These are phyloP conservation scores for Breviolum minutum DNA, from an alignment of 73 alveolate genomes.

Conservation along the genomic window DNA sequence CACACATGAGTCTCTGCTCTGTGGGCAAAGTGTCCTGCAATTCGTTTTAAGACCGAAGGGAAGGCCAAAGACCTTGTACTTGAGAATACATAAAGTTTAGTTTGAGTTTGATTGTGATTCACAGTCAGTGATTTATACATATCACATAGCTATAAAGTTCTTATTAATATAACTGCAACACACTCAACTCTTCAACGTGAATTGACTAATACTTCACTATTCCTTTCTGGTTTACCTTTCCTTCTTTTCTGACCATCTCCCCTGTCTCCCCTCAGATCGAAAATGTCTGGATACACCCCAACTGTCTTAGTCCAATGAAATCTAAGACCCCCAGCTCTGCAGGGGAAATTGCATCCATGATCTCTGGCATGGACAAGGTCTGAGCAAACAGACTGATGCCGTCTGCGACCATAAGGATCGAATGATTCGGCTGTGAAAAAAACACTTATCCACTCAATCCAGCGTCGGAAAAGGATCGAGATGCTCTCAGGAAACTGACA, in stretches of 20 bases:
- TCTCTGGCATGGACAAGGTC: constrained; percentile 60
- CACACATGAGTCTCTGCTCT: too few species aligned
- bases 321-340: constrained; percentile 22
- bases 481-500: too few species aligned
- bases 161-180: neutral
- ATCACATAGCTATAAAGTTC: too few species aligned
- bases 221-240: neutral
- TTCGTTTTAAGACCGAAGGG: too few species aligned
- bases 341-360: constrained; percentile 31
- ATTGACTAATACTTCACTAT: neutral
- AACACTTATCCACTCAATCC: too few species aligned
- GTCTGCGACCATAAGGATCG: neutral
- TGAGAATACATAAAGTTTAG: too few species aligned
- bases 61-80: too few species aligned
- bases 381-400: neutral
- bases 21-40: too few species aligned
- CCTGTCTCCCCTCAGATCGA: neutral
- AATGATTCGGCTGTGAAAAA: neutral
- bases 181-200: neutral
- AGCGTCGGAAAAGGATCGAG: too few species aligned
- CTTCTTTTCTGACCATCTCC: neutral
- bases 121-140: too few species aligned
- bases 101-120: too few species aligned
- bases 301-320: neutral
- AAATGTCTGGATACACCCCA: neutral